Evolutionary conservation across 352 stramenopile genomes (phyloP).

Genomic region (Phytopythium montanum): DNA sequence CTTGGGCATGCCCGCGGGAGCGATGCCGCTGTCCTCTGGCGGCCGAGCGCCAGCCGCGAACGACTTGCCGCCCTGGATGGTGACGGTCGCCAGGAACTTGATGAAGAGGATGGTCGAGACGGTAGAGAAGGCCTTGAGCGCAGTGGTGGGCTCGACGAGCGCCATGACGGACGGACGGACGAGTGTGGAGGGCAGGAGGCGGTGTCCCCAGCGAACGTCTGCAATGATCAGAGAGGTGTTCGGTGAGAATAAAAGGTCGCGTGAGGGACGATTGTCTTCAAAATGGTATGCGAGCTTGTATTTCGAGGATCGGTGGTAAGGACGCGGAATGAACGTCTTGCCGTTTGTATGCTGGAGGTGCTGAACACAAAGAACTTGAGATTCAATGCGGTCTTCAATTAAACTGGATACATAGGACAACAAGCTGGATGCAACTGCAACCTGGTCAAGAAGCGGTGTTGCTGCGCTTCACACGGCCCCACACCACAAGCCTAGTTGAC

Average conservation of each 20-base stretch:
- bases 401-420: not conserved
- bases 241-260: not conserved
- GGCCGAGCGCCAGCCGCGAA: conserved; percentile 31
- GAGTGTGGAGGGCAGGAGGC: not conserved
- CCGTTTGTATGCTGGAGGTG: not conserved
- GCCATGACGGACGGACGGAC: conserved; percentile 1
- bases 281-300: not conserved
- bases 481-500: conserved; percentile 1
- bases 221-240: not conserved
- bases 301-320: not conserved
- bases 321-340: not conserved
- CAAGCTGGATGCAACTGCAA: not conserved
- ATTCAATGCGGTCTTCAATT: not conserved
- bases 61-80: conserved; percentile 30
- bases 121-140: conserved; percentile 30
- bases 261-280: not conserved
- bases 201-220: no score
- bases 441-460: not conserved
- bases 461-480: no score
- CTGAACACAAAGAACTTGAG: no score
- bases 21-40: conserved; percentile 30
- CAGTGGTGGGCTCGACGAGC: conserved; percentile 18
- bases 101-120: conserved; percentile 27
- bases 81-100: conserved; percentile 30
- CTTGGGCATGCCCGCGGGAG: conserved; percentile 18